Conservation (phyloP, 805 yeast genomes). For the Zygoascus ofunaensis region DNA sequence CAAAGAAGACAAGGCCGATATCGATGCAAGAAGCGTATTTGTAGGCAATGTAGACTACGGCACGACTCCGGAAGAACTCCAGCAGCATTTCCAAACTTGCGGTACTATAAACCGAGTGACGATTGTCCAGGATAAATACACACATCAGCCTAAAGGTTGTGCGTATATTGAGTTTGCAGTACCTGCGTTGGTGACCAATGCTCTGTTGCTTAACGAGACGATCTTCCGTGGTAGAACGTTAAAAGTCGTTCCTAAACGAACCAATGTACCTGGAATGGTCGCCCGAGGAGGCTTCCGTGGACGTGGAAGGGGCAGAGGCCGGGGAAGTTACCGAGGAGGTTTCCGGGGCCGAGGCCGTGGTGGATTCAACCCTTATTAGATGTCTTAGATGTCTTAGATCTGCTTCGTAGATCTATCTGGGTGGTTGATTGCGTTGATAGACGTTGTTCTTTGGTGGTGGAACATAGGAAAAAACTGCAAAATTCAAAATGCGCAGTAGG, state of each 20-base stretch:
- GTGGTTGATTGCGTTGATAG: too few species aligned
- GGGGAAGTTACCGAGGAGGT: conserved; percentile 28
- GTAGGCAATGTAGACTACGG: conserved; percentile 82
- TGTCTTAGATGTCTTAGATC: too few species aligned
- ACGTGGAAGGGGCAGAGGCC: conserved; percentile 34
- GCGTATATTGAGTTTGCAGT: conserved; percentile 82
- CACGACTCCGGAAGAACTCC: conserved; percentile 70
- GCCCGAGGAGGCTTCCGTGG: conserved; percentile 45
- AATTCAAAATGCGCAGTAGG: too few species aligned
- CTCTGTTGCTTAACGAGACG: conserved; percentile 57
- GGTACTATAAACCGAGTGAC: conserved; percentile 77
- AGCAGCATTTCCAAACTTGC: conserved; percentile 56
- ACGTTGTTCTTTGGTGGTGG: too few species aligned
- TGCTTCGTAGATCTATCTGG: too few species aligned
- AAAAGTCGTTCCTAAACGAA: conserved; percentile 69
- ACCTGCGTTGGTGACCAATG: conserved; percentile 52
- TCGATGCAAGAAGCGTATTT: conserved; percentile 69
- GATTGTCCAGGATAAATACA: conserved; percentile 57
- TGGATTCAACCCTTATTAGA: conserved; percentile 38
- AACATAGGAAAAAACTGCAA: too few species aligned
- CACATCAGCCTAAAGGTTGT: conserved; percentile 80
- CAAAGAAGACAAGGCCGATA: conserved; percentile 47
- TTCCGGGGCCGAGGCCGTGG: conserved; percentile 36
- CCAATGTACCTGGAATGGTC: conserved; percentile 70
- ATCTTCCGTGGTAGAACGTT: conserved; percentile 59